A percentile compares a stretch with the other conserved stretches of the same genome.
These are phyloP conservation scores for Euphorbia corollata DNA, from an alignment of 441 rosid genomes.

Conservation along the genomic window DNA sequence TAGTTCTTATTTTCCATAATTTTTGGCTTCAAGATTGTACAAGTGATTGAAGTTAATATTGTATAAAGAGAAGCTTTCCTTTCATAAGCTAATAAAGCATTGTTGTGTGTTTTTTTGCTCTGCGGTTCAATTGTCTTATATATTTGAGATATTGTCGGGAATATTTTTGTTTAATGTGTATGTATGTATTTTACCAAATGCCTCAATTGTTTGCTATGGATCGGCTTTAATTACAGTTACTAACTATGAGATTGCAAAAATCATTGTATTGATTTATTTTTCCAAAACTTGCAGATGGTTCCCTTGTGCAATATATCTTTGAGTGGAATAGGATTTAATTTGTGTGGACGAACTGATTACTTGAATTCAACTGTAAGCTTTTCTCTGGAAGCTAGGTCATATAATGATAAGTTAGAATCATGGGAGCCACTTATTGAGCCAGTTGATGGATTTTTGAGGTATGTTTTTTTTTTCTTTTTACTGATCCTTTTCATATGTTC, in stretches of 20 bases:
- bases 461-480: conserved; percentile 13
- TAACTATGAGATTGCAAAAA: conserved; percentile 11
- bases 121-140: background rate
- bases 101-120: background rate
- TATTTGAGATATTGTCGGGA: conserved; percentile 2
- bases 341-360: conserved; percentile 63
- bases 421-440: conserved; percentile 99
- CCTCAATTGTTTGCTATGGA: background rate
- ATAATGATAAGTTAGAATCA: conserved; percentile 83
- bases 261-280: conserved; percentile 12
- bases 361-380: conserved; percentile 69
- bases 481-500: conserved; percentile 1
- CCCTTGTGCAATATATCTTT: conserved; percentile 82
- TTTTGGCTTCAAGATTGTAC: background rate
- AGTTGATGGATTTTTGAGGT: conserved; percentile 80
- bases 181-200: conserved; percentile 1
- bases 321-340: conserved; percentile 61
- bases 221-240: background rate
- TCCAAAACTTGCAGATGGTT: conserved; percentile 73
- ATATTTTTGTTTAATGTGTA: background rate
- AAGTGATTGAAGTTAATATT: background rate
- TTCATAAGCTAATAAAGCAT: background rate
- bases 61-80: background rate
- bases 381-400: conserved; percentile 83
- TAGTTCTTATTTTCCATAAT: background rate